Percentiles rank a stretch among this genome's conserved stretches.
These are phyloP conservation scores for Xylariaceae sp. DNA, from an alignment of 2,329 filamentous ascomycete genomes.

Conservation along the genomic window DNA sequence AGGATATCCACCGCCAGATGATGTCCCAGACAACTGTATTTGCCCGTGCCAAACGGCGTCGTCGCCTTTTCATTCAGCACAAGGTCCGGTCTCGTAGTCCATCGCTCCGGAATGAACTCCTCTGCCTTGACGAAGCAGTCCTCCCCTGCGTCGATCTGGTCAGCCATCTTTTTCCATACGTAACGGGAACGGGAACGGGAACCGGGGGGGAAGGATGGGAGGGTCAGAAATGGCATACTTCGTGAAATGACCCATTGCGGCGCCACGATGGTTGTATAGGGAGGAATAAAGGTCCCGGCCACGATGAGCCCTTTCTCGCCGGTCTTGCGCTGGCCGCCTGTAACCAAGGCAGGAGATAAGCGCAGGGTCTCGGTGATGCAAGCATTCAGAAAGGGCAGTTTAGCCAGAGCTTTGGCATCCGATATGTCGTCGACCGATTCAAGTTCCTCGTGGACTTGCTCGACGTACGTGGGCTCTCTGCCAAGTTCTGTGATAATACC, in stretches of 20 bases:
- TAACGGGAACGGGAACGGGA: too few species aligned
- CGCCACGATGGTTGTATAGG: background rate
- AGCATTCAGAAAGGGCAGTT: background rate
- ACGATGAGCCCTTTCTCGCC: background rate
- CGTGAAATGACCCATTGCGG: background rate
- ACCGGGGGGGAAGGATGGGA: too few species aligned
- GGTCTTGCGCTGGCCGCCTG: slow-evolving; percentile 1
- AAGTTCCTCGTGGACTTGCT: too few species aligned
- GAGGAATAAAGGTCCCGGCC: background rate
- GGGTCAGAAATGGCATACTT: too few species aligned
- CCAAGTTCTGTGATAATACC: too few species aligned
- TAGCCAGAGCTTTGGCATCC: too few species aligned
- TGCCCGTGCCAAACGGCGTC: background rate
- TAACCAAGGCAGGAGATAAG: background rate
- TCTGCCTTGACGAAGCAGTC: background rate
- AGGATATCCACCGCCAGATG: background rate
- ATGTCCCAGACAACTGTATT: background rate
- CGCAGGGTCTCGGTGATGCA: slow-evolving; percentile 2
- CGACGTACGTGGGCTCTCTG: too few species aligned
- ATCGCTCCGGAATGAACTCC: background rate
- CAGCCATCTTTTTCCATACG: too few species aligned
- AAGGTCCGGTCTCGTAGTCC: background rate
- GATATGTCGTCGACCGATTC: background rate
- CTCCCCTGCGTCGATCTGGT: background rate
- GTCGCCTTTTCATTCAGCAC: background rate